phyloP scores from a whole-genome alignment of 495 filamentous ascomycete species.

The Hyphodiscus hymeniophilus region DNA sequence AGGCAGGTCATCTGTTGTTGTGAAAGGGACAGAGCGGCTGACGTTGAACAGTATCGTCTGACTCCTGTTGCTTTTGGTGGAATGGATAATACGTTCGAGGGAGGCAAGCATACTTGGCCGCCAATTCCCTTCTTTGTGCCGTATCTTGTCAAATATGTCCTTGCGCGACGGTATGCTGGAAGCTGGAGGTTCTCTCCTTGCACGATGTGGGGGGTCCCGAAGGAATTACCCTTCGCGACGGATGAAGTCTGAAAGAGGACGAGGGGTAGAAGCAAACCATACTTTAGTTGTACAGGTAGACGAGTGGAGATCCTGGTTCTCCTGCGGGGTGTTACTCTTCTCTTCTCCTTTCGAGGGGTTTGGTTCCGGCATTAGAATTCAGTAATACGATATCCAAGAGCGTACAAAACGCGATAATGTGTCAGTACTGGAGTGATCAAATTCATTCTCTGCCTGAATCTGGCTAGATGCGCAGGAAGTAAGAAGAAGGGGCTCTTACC shows the following conservation, averaged over 20 bases:
- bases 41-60: background rate
- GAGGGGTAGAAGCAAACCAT: no score
- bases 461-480: no score
- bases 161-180: background rate
- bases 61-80: conserved; percentile 2
- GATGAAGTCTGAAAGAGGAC: background rate
- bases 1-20: conserved; percentile 1
- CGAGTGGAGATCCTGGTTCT: no score
- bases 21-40: background rate
- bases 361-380: no score
- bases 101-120: background rate
- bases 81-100: conserved; percentile 1
- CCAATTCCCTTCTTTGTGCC: conserved; percentile 7
- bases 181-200: conserved; percentile 9
- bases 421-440: no score
- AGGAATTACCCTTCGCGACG: conserved; percentile 1
- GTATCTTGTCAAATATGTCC: background rate
- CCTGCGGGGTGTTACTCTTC: no score
- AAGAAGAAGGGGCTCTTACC: no score
- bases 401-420: no score
- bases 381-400: no score
- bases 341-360: no score
- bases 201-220: background rate
- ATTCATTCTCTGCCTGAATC: no score
- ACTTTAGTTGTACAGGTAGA: no score